phyloP scores from a whole-genome alignment of 2,329 filamentous ascomycete species.

The Aspergillus novoparasiticus region DNA sequence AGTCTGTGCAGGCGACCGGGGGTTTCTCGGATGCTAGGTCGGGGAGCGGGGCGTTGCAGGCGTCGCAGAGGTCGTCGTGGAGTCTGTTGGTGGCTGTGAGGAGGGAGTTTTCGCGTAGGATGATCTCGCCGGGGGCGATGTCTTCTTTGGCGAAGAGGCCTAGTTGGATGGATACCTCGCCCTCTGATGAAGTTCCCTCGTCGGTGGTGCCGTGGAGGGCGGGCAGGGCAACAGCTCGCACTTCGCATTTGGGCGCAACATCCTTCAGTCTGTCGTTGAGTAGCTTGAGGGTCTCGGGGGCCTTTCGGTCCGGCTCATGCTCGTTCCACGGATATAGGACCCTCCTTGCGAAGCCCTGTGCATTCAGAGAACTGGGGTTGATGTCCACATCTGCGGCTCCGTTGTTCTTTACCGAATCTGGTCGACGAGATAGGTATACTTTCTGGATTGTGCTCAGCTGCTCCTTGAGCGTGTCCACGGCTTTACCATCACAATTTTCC shows the following conservation, averaged over 20 bases:
- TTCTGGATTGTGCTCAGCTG: constrained; percentile 34
- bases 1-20: constrained; percentile 55
- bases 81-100: constrained; percentile 87
- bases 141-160: constrained; percentile 87
- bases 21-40: constrained; percentile 48
- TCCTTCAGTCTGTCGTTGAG: constrained; percentile 70
- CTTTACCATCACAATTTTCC: constrained; percentile 9
- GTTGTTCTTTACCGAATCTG: not conserved
- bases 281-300: constrained; percentile 59
- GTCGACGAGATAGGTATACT: constrained; percentile 23
- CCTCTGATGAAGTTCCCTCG: constrained; percentile 5
- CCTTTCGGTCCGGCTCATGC: constrained; percentile 61
- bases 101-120: constrained; percentile 81
- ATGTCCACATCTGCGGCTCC: constrained; percentile 22
- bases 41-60: constrained; percentile 76
- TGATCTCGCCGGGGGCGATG: constrained; percentile 72
- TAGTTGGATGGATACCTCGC: constrained; percentile 66
- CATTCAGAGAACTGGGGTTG: constrained; percentile 34
- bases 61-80: constrained; percentile 85
- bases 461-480: constrained; percentile 22
- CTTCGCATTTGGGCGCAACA: constrained; percentile 80
- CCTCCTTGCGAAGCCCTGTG: constrained; percentile 48
- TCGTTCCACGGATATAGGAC: constrained; percentile 67
- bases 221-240: constrained; percentile 75
- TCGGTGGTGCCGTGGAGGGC: constrained; percentile 55